Conservation (phyloP, 768 basidiomycete species). For the Lactarius evosmus region DNA sequence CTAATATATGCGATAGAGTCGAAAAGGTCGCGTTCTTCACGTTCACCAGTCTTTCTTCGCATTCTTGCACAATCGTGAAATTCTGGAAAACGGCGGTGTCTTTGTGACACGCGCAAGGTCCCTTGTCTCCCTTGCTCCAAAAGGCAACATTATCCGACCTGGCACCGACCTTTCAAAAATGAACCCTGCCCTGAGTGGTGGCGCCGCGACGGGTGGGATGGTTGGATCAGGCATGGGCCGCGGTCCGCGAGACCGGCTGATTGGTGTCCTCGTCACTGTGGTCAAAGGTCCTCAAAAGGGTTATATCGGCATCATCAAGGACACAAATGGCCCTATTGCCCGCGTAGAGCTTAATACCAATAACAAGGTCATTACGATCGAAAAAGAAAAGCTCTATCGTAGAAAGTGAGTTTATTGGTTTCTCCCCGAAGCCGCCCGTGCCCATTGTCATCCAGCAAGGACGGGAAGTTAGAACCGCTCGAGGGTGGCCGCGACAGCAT, state of each 20-base stretch:
- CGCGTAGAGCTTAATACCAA: conserved; percentile 89
- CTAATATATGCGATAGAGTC: conserved; percentile 45
- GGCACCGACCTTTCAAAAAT: conserved; percentile 83
- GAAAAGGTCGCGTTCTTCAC: conserved; percentile 88
- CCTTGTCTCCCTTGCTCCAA: conserved; percentile 82
- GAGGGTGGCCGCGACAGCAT: conserved; percentile 37
- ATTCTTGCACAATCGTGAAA: conserved; percentile 91
- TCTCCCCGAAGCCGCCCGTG: neutral
- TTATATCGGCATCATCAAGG: conserved; percentile 89
- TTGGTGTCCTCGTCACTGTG: conserved; percentile 75
- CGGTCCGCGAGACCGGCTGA: conserved; percentile 77
- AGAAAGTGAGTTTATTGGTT: conserved; percentile 53
- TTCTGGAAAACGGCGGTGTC: conserved; percentile 87
- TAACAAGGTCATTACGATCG: conserved; percentile 85
- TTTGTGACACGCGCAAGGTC: conserved; percentile 88
- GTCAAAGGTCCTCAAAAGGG: conserved; percentile 89
- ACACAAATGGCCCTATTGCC: conserved; percentile 82
- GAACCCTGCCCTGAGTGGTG: conserved; percentile 72
- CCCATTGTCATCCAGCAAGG: conserved; percentile 42
- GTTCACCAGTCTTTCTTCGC: conserved; percentile 93
- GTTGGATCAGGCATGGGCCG: conserved; percentile 79
- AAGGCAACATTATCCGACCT: conserved; percentile 65
- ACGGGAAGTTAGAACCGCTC: conserved; percentile 54
- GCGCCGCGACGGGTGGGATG: conserved; percentile 65
- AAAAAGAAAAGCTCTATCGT: conserved; percentile 71